Percentiles rank a stretch among this genome's conserved stretches.
Evolutionary conservation across 306 rosid genomes (phyloP).

Genomic region (Canavalia ensiformis): DNA sequence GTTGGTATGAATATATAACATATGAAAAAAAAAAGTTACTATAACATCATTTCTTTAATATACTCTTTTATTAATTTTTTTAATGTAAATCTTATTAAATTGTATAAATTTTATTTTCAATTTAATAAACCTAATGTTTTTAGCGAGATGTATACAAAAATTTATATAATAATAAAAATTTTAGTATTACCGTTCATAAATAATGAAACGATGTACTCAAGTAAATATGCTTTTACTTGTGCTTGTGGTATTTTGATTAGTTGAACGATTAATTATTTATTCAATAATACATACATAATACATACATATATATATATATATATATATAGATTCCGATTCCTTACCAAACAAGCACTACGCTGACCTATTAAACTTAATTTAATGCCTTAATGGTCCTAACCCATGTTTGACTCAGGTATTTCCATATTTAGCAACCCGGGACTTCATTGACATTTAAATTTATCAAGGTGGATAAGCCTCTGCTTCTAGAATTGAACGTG

Average conservation of each 20-base stretch:
- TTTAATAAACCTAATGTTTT: no score
- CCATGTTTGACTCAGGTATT: constrained; percentile 43
- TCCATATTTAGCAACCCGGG: constrained; percentile 14
- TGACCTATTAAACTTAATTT: constrained; percentile 42
- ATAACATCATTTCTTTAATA: no score
- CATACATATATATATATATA: no score
- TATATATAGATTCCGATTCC: not conserved
- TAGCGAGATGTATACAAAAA: no score
- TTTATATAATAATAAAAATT: no score
- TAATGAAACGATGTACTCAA: not conserved
- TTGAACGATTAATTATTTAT: not conserved
- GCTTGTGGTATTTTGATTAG: not conserved
- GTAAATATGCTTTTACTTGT: not conserved
- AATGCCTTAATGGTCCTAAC: not conserved
- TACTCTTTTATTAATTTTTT: no score
- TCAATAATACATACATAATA: no score
- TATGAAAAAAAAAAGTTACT: no score
- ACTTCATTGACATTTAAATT: constrained; percentile 41
- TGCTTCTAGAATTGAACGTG: constrained; percentile 39
- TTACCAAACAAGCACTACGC: constrained; percentile 34
- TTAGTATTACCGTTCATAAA: no score
- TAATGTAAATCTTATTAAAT: no score
- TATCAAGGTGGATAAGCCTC: constrained; percentile 20
- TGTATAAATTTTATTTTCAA: no score
- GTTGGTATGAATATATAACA: no score